Evolutionary conservation across 441 rosid genomes (phyloP), one percentile per base, ranked within the genome.

Genomic region (Euphorbia schlechtendalii): DNA sequence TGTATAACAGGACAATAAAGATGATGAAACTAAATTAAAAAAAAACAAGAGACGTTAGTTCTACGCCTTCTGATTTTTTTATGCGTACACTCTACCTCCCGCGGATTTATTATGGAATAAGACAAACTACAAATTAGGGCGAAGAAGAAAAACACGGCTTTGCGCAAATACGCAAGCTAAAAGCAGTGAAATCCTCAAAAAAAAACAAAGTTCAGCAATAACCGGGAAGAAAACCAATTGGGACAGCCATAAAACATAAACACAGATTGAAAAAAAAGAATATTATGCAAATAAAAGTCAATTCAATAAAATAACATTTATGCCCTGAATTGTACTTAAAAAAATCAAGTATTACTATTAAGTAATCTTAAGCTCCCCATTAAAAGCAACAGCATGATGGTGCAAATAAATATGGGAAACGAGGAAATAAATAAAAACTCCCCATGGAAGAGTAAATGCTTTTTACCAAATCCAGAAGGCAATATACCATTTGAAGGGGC

Each of bases 81-180:
- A 63, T 64, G 52, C 56, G 70, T 69, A 68, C 67, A 69, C 77
- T 73, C 70, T 70, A 64, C n/a, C 67, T 73, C 75, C 48, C 69
- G 64, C 12, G 52, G 57, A 24, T 13, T 41, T 53, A 62, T 71
- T 67, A 61, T 48, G 34, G 20, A 46, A 59, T 30, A 66, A 1
- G 1, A 68, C 64, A 72, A 76, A 72, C 71, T 38, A 72, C 36
- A 64, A 41, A 46, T 63, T 61, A 45, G 32, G 43, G 46, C 28
- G 28, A 74, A 72, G 72, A 63, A n/a, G 52, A 10, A 56, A 54
- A 24, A 13, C 22, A 54, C 45, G 21, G 32, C 60, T 66, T 57
- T 59, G 49, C 22, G 51, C 56, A 68, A 70, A 48, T 38, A 66
- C 48, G 41, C 46, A 52, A 56, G 51, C 32, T 25, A 59, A 54